A percentile compares a stretch with the other conserved stretches of the same genome.
phyloP scores from a whole-genome alignment of 2,329 filamentous ascomycete species.

The Trichoderma sp. region DNA sequence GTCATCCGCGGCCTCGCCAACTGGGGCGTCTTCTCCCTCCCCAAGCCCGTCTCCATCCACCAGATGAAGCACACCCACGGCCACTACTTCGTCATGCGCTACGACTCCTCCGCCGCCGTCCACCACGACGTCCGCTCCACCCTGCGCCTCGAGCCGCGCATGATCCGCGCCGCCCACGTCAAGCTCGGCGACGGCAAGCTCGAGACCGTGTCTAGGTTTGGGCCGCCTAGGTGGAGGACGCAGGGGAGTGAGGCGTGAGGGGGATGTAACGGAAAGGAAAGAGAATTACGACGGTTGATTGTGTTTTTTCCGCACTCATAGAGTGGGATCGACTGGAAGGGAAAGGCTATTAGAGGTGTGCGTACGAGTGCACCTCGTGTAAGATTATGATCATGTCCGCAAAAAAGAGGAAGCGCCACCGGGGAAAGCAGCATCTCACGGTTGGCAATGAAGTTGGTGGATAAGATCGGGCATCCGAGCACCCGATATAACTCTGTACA shows the following conservation, averaged over 20 bases:
- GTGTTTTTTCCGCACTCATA: not conserved
- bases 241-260: conserved; percentile 39
- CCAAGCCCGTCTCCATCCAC: conserved; percentile 75
- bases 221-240: conserved; percentile 53
- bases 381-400: conserved; percentile 18
- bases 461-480: too few relatives aligned
- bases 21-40: conserved; percentile 91
- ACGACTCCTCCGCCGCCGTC: conserved; percentile 74
- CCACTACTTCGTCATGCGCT: conserved; percentile 98
- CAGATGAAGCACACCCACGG: conserved; percentile 82
- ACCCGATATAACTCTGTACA: conserved; percentile 7
- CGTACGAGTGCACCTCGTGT: conserved; percentile 14
- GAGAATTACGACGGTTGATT: not conserved
- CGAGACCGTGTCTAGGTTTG: conserved; percentile 53
- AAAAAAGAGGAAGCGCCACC: not conserved
- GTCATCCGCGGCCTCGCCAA: conserved; percentile 91
- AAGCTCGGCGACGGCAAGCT: conserved; percentile 73
- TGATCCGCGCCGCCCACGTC: conserved; percentile 85
- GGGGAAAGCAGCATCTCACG: not conserved
- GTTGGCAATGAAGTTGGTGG: not conserved
- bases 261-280: not conserved
- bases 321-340: not conserved
- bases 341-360: not conserved
- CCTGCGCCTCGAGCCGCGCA: conserved; percentile 81
- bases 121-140: conserved; percentile 76